These are phyloP conservation scores for Apiospora marii DNA, from an alignment of 2,329 filamentous ascomycete species.

Conservation along the genomic window DNA sequence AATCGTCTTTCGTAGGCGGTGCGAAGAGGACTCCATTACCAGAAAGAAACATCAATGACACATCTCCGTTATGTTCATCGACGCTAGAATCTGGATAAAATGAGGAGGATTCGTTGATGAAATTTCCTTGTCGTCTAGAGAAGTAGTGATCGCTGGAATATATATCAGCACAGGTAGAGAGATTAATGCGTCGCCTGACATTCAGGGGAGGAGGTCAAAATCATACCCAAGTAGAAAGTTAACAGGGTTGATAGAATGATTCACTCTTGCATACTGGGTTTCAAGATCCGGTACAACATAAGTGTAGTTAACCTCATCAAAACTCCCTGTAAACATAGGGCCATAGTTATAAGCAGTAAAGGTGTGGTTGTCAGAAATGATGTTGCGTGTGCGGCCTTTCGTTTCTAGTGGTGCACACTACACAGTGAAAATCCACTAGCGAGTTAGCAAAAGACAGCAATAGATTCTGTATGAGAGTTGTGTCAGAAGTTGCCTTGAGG, in stretches of 20 bases:
- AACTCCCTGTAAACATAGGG: background rate
- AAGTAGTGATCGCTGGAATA: background rate
- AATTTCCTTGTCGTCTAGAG: background rate
- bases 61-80: slow-evolving; percentile 2
- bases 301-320: background rate
- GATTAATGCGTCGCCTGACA: too few relatives aligned
- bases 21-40: slow-evolving; percentile 31
- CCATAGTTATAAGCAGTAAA: background rate
- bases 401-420: background rate
- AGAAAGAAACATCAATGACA: slow-evolving; percentile 28
- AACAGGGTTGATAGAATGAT: background rate
- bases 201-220: too few relatives aligned
- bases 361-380: background rate
- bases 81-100: slow-evolving; percentile 25
- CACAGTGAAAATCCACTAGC: too few relatives aligned
- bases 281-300: background rate
- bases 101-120: background rate
- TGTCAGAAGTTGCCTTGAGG: too few relatives aligned
- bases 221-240: background rate
- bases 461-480: too few relatives aligned
- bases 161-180: too few relatives aligned
- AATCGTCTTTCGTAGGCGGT: slow-evolving; percentile 28
- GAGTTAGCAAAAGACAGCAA: background rate
- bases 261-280: background rate
- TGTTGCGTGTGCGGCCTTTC: background rate